Percentiles rank a stretch among this genome's conserved stretches.
Evolutionary conservation across 495 filamentous ascomycete genomes (phyloP).

Genomic region (Venustampulla echinocandica): DNA sequence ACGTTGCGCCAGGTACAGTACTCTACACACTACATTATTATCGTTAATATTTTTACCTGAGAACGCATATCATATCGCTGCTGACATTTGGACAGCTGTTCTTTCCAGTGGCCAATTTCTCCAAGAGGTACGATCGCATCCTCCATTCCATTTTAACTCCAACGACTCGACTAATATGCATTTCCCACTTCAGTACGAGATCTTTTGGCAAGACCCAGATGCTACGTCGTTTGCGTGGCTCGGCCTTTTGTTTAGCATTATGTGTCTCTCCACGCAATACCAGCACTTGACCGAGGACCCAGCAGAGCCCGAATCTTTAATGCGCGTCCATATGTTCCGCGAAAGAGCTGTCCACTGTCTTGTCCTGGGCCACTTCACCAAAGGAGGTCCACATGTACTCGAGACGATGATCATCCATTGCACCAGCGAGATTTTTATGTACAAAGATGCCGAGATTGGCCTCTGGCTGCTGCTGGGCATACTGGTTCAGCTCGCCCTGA

Average conservation of each 20-base stretch:
- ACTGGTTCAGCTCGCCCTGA: constrained; percentile 22
- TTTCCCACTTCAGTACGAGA: background rate
- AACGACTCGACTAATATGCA: too few species aligned
- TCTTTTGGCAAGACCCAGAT: constrained; percentile 23
- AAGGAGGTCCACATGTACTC: constrained; percentile 26
- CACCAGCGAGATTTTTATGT: constrained; percentile 17
- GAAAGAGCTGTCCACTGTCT: constrained; percentile 31
- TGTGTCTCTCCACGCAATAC: constrained; percentile 20
- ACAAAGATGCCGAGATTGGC: background rate
- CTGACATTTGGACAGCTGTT: background rate
- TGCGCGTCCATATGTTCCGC: constrained; percentile 18
- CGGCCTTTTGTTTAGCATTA: constrained; percentile 26
- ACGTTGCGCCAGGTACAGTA: background rate
- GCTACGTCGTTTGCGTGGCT: constrained; percentile 26
- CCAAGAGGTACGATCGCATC: background rate
- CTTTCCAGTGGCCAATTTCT: background rate
- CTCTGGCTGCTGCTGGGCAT: background rate
- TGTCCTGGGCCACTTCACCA: constrained; percentile 26
- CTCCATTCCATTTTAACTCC: background rate
- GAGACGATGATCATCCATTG: constrained; percentile 26
- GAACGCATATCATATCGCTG: background rate
- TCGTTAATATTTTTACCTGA: background rate
- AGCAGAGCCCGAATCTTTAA: background rate
- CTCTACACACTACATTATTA: background rate
- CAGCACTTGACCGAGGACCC: constrained; percentile 2